phyloP scores from a whole-genome alignment of 805 yeast genomes.

The Sungouiozyma ichnusensis region DNA sequence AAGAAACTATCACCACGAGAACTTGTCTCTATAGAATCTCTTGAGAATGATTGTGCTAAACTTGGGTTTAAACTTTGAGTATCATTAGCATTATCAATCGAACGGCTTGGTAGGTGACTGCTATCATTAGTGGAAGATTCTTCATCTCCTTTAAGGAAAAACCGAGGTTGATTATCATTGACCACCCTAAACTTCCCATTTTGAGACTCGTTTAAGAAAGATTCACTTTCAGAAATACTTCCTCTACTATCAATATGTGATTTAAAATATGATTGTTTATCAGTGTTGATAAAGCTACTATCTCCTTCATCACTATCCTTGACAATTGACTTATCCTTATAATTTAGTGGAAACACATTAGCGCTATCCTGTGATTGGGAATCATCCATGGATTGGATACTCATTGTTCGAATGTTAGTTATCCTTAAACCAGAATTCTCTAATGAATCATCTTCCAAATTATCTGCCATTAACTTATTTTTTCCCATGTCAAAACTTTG shows the following conservation, averaged over 20 bases:
- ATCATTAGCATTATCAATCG: background rate
- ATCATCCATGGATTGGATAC: background rate
- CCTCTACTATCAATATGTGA: background rate
- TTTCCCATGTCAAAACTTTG: background rate
- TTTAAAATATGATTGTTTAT: background rate
- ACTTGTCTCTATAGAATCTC: background rate
- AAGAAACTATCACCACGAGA: background rate
- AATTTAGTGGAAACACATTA: background rate
- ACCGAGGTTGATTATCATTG: slow-evolving; percentile 23
- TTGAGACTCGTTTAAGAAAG: slow-evolving; percentile 2
- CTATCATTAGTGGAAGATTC: slow-evolving; percentile 7
- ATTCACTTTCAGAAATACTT: background rate
- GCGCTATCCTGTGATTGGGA: too few species aligned
- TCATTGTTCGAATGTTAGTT: background rate
- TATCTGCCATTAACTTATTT: background rate
- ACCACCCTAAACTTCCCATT: slow-evolving; percentile 22
- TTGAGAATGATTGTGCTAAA: background rate
- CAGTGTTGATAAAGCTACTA: too few species aligned
- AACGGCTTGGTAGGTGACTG: background rate
- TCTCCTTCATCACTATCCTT: background rate
- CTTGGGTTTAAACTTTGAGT: background rate
- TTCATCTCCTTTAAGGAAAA: slow-evolving; percentile 14
- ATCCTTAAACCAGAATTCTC: background rate
- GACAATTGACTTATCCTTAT: background rate
- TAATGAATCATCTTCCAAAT: background rate